Evolutionary conservation across 2,329 filamentous ascomycete genomes (phyloP), one percentile per base, ranked within the genome.

Genomic region (Fusarium verticillioides): DNA sequence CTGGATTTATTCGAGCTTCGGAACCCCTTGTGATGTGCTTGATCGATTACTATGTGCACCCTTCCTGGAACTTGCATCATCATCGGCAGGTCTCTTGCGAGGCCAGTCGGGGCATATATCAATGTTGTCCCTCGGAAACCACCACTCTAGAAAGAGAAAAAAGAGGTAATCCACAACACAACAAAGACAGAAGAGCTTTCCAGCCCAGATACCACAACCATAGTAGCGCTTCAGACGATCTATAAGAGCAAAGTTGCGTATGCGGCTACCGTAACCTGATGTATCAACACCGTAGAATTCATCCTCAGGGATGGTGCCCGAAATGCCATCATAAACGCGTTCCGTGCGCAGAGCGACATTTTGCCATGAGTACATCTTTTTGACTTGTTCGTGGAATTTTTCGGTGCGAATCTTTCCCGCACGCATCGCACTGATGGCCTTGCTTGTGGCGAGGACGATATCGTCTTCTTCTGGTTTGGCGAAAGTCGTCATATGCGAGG

Each of bases 301-400:
- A 60, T 93, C 91, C 76, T 97, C 94, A 73, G 90, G 91, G 60
- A 97, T 91, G n/a, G 91, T 91, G 12, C 95, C 95, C 5, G 91
- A 94, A 75, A 99, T 97, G 53, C 96, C 94, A 80, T 97, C 91
- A 82, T 99, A 99, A 2, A 99, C 96, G 36, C 96, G 89, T 83
- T 99, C 96, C 1, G 96, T 98, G 62, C 96, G 93, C 77, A 93
- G 89, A 19, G 96, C 96, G 34, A 99, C 96, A 81, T 99, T 96
- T 34, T 94, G 94, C 96, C 96, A 99, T 4, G 94, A 97, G 84
- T 99, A 99, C 96, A 98, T 98, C 85, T 93, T 94, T 82, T 96
- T 95, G 71, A 99, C 96, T 82, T 98, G 94, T 75, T 97, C 96
- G 81, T 99, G 96, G 79, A 99, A 99, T 46, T 92, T 90, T 81